Conservation (phyloP, 257 asterid genomes). For the Solanum chmielewskii region DNA sequence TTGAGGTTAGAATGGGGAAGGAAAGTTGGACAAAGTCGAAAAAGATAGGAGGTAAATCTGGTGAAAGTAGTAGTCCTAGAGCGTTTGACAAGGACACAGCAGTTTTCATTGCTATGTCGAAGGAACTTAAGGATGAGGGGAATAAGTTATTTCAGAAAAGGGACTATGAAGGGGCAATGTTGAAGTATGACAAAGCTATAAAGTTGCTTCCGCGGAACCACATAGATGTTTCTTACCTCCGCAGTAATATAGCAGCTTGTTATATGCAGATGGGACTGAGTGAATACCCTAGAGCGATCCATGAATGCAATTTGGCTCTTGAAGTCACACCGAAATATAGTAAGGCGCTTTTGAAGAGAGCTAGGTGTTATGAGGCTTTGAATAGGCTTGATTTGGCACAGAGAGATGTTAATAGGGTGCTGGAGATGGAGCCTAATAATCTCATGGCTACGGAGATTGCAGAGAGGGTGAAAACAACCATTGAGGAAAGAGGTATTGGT, state of each 20-base stretch:
- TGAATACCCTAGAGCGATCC: conserved; percentile 77
- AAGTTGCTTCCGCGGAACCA: conserved; percentile 78
- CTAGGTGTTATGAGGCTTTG: conserved; percentile 84
- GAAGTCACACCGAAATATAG: conserved; percentile 77
- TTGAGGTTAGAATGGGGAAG: conserved; percentile 50
- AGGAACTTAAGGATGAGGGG: conserved; percentile 69
- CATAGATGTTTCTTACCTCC: conserved; percentile 56
- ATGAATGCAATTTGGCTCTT: conserved; percentile 79
- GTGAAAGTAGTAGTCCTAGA: conserved; percentile 25
- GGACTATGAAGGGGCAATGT: conserved; percentile 72
- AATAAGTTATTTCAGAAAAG: conserved; percentile 55
- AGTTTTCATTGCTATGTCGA: conserved; percentile 49
- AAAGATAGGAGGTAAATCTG: conserved; percentile 29
- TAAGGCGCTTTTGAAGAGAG: conserved; percentile 80
- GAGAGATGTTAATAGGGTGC: conserved; percentile 53
- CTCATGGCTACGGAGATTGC: conserved; percentile 63
- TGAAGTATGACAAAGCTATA: conserved; percentile 59
- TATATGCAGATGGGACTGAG: conserved; percentile 73
- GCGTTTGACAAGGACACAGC: conserved; percentile 53
- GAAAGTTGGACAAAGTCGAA: conserved; percentile 34
- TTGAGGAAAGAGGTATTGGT: conserved; percentile 24
- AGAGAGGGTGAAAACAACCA: conserved; percentile 47
- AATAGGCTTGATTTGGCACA: conserved; percentile 59
- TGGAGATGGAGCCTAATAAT: conserved; percentile 64
- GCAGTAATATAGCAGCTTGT: conserved; percentile 79